These are phyloP conservation scores for Polysphondylium violaceum DNA, from an alignment of 78 protist genomes.

Conservation along the genomic window DNA sequence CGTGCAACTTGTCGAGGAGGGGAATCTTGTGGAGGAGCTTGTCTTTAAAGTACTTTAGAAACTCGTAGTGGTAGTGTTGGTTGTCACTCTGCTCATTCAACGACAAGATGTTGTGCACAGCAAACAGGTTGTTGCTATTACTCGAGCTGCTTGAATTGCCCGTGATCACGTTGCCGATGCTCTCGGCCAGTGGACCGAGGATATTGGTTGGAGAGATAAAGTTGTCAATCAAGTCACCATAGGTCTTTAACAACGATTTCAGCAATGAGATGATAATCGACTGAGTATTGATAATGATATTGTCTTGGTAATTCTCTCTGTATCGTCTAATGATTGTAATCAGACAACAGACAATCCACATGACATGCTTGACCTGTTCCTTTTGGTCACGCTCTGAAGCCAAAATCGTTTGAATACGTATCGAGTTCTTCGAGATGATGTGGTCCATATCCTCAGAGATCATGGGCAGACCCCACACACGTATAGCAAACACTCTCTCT, in stretches of 20 bases:
- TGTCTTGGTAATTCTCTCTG: background rate
- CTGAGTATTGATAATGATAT: constrained; percentile 23
- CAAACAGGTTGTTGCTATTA: background rate
- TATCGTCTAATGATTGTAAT: constrained; percentile 59
- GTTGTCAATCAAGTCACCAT: constrained; percentile 67
- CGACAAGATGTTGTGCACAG: constrained; percentile 38
- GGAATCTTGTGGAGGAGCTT: constrained; percentile 38
- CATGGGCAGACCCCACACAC: constrained; percentile 73
- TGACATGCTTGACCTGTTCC: constrained; percentile 68
- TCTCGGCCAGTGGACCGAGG: background rate
- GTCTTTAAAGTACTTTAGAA: constrained; percentile 52
- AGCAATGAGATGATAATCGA: constrained; percentile 21
- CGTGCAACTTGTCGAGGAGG: constrained; percentile 53
- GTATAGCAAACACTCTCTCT: constrained; percentile 14
- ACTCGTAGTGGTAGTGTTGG: constrained; percentile 25
- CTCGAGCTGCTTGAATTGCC: background rate
- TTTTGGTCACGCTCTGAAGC: constrained; percentile 64
- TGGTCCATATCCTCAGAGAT: constrained; percentile 73
- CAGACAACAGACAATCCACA: constrained; percentile 58
- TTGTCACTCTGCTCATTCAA: constrained; percentile 26
- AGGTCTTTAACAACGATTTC: constrained; percentile 56
- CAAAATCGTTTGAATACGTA: constrained; percentile 69
- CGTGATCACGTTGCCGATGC: background rate
- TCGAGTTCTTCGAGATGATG: constrained; percentile 57
- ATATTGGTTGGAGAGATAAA: constrained; percentile 8